These are phyloP conservation scores for Globisporangium cederbergense DNA, from an alignment of 352 stramenopile genomes.

Conservation along the genomic window DNA sequence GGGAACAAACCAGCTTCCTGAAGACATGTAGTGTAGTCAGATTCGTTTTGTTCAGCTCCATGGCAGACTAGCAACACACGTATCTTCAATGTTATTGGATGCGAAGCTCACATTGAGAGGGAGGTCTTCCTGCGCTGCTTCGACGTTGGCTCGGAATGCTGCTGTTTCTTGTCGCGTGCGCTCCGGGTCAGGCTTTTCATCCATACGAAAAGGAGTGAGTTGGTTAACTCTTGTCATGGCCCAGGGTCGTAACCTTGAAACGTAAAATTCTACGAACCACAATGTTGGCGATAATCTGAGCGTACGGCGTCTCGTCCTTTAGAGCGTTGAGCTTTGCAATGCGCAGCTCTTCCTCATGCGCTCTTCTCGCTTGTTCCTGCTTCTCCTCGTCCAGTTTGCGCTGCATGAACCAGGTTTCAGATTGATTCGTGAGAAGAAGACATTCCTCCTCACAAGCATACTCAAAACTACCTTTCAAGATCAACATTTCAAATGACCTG, in stretches of 20 bases:
- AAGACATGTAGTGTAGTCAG: background rate
- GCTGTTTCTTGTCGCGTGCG: constrained; percentile 65
- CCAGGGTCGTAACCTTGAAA: no score
- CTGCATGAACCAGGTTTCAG: constrained; percentile 19
- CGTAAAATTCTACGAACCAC: constrained; percentile 26
- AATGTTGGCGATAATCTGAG: constrained; percentile 55
- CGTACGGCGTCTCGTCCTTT: constrained; percentile 68
- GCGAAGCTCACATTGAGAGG: constrained; percentile 37
- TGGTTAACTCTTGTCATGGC: no score
- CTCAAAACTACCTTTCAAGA: background rate
- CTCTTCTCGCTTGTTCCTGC: constrained; percentile 26
- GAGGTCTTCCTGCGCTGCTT: constrained; percentile 53
- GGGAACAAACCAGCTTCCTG: constrained; percentile 73
- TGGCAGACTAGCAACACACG: background rate
- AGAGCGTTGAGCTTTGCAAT: constrained; percentile 49
- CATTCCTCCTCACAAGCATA: background rate
- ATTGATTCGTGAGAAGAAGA: background rate
- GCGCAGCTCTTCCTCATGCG: constrained; percentile 29
- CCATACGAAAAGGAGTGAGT: background rate
- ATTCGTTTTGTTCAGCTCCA: background rate
- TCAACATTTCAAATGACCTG: constrained; percentile 29
- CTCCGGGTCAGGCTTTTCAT: constrained; percentile 49
- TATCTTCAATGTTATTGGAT: background rate
- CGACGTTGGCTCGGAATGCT: constrained; percentile 64
- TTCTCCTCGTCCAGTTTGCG: constrained; percentile 50